Percentiles rank a stretch among this genome's conserved stretches.
Conservation (phyloP, 2,329 filamentous ascomycete species). For the Septoria petroselini region DNA sequence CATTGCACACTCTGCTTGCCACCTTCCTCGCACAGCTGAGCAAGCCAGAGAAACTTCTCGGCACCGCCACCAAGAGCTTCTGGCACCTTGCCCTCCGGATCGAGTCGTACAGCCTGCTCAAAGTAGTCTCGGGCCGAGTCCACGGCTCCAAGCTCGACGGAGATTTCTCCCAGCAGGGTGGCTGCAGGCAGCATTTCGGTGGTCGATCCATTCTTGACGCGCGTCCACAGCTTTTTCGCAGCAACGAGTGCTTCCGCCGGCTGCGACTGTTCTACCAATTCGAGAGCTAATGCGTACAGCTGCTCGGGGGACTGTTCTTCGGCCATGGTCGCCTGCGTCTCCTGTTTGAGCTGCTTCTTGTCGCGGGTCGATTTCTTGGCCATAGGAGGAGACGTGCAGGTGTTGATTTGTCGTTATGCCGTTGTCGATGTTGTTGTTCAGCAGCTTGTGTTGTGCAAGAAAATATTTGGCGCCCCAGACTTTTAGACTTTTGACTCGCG, state of each 20-base stretch:
- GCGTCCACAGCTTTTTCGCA: slow-evolving; percentile 54
- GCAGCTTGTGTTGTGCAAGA: too few species aligned
- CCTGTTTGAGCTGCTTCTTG: slow-evolving; percentile 4
- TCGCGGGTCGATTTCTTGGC: slow-evolving; percentile 42
- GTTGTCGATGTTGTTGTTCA: neutral
- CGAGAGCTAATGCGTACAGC: slow-evolving; percentile 56
- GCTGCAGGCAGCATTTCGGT: slow-evolving; percentile 59
- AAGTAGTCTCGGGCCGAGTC: slow-evolving; percentile 72
- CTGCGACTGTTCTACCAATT: slow-evolving; percentile 57
- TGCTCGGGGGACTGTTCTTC: slow-evolving; percentile 51
- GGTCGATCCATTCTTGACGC: slow-evolving; percentile 40
- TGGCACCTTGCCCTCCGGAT: slow-evolving; percentile 68
- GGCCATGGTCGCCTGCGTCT: neutral
- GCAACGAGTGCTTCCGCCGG: slow-evolving; percentile 55
- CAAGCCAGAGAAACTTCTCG: slow-evolving; percentile 93
- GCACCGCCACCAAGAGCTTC: slow-evolving; percentile 75
- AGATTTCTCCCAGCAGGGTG: slow-evolving; percentile 76
- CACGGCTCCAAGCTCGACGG: slow-evolving; percentile 76
- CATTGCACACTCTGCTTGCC: slow-evolving; percentile 59
- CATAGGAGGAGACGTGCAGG: neutral
- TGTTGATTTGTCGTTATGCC: too few species aligned
- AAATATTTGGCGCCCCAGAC: too few species aligned
- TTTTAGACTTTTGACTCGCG: too few species aligned
- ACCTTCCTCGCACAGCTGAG: slow-evolving; percentile 72
- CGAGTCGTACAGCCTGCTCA: slow-evolving; percentile 67